These are phyloP conservation scores for Colletotrichum lupini DNA, from an alignment of 2,329 filamentous ascomycete species.

Conservation along the genomic window DNA sequence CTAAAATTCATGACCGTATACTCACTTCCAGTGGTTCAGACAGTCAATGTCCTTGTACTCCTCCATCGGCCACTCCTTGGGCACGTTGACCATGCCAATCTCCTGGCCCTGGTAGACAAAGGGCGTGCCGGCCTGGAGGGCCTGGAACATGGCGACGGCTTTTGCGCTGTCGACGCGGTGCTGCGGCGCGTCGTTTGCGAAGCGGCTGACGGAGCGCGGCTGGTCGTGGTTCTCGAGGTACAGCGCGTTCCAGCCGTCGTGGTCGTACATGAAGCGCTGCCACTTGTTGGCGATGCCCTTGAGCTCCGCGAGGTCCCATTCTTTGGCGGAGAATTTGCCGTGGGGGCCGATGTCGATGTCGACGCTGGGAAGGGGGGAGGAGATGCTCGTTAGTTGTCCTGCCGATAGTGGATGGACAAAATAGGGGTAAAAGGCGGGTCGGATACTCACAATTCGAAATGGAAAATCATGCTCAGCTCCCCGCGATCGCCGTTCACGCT, in stretches of 20 bases:
- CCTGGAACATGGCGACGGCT: constrained; percentile 68
- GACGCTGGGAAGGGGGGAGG: constrained; percentile 47
- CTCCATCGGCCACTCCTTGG: constrained; percentile 67
- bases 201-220: constrained; percentile 68
- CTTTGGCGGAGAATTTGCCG: constrained; percentile 55
- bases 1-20: no score
- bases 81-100: constrained; percentile 74
- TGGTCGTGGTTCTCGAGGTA: constrained; percentile 77
- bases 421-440: background rate
- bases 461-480: constrained; percentile 79
- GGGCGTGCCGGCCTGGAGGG: constrained; percentile 69
- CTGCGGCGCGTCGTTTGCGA: constrained; percentile 60
- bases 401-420: background rate
- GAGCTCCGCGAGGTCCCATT: constrained; percentile 61
- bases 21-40: constrained; percentile 61
- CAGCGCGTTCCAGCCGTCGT: constrained; percentile 72
- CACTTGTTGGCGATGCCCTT: constrained; percentile 66
- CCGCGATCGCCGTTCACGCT: constrained; percentile 65
- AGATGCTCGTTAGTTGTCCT: constrained; percentile 1
- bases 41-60: constrained; percentile 77
- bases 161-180: constrained; percentile 64
- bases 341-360: constrained; percentile 58
- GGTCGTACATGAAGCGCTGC: constrained; percentile 69
- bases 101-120: constrained; percentile 80
- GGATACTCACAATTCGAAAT: constrained; percentile 69